Base-by-base conservation (phyloP, 768 basidiomycete species). In the Amanita fuliginea region DNA sequence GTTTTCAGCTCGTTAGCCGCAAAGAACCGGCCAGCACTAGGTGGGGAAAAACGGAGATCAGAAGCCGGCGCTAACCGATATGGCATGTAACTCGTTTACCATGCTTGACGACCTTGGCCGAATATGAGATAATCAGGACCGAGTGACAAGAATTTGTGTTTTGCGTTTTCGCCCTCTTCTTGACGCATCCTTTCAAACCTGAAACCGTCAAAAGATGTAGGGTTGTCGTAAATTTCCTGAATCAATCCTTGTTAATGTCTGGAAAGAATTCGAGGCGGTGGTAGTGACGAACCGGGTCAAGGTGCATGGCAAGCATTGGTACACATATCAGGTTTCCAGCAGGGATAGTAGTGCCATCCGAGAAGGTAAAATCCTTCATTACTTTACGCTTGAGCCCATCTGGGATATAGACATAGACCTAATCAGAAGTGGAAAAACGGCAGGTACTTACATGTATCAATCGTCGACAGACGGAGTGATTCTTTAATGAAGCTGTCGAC, bases 401-500 rank as follows among this genome's bases (percentile, higher is more conserved):
- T 60, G 28, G 10, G 8, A 32, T 16, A 30, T 30, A 7, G 19
- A 18, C 21, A 34, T 21, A 14, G 1, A 56, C n/a, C 16, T 14
- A 61, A 58, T 36, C 57, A 55, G 1, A 57, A 26, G 32, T 50
- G 55, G 28, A 28, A 28, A 28, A 28, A 28, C 28, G 28, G 7
- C 13, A 4, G 33, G 41, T 8, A 56, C 67, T 16, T 53, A 70
- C 69, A 21, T n/a, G 55, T 48, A 19, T 53, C 57, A 26, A 59
- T 51, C 0, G 62, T 62, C 11, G 58, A 59, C 19, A 59, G 50
- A 4, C 69, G 60, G 33, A 60, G 59, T 1, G 65, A 67, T 48
- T 74, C 74, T 30, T 67, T 65, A 16, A 74, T 49, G 53, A 74
- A 73, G 50, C 73, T 75, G 49, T 74, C 73, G 13, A 74, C 44